These are phyloP conservation scores for Ascocoryne sarcoides DNA, from an alignment of 2,329 filamentous ascomycete species.

Conservation along the genomic window DNA sequence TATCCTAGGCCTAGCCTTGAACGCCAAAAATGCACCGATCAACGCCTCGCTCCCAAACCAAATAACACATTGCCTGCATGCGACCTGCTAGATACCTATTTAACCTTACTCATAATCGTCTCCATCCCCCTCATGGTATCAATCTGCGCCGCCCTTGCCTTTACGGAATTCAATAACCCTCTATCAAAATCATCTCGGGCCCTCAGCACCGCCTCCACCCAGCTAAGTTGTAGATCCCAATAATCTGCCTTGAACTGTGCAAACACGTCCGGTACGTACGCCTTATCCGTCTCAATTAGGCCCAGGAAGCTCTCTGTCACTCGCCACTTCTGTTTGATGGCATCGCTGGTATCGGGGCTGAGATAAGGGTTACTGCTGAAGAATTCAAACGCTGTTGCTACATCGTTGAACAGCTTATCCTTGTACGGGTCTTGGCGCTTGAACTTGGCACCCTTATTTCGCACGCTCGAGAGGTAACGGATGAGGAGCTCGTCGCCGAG, in stretches of 20 bases:
- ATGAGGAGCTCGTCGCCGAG: conserved; percentile 85
- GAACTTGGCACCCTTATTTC: conserved; percentile 87
- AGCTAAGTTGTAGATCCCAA: conserved; percentile 89
- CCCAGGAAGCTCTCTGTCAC: conserved; percentile 78
- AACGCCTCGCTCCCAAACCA: too few species aligned
- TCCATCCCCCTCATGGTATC: conserved; percentile 72
- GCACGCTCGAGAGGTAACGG: conserved; percentile 72
- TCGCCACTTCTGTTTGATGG: conserved; percentile 87
- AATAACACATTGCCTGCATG: too few species aligned
- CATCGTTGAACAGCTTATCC: conserved; percentile 89
- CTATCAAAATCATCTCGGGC: conserved; percentile 90
- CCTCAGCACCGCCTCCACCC: conserved; percentile 88
- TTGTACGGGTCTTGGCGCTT: conserved; percentile 77
- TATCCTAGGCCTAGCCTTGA: too few species aligned
- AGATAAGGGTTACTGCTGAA: conserved; percentile 57
- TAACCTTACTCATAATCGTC: conserved; percentile 92
- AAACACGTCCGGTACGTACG: conserved; percentile 67
- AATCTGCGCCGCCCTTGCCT: conserved; percentile 79
- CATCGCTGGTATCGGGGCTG: conserved; percentile 57
- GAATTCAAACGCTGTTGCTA: conserved; percentile 82
- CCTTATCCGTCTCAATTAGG: conserved; percentile 69
- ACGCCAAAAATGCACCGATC: too few species aligned
- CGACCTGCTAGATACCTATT: too few species aligned
- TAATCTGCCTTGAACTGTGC: conserved; percentile 75
- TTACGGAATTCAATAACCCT: conserved; percentile 78